phyloP scores from a whole-genome alignment of 192 early-diverging fungal species.

The Backusella parvicylindrica region DNA sequence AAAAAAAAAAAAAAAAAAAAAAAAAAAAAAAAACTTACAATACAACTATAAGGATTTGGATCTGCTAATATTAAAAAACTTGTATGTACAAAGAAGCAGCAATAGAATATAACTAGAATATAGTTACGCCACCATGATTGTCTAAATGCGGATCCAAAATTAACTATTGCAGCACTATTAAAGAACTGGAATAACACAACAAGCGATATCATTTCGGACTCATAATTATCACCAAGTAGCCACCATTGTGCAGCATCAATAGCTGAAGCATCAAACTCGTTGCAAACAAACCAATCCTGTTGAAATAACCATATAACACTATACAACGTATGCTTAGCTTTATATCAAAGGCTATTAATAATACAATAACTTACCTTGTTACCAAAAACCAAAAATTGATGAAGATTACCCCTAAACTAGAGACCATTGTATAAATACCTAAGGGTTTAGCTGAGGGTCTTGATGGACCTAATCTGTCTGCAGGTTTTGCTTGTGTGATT shows the following conservation, averaged over 20 bases:
- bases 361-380: conserved; percentile 17
- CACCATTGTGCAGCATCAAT: conserved; percentile 71
- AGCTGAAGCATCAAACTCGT: conserved; percentile 70
- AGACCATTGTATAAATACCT: conserved; percentile 66
- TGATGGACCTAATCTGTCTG: conserved; percentile 46
- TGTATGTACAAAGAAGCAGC: conserved; percentile 40
- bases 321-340: not conserved
- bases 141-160: conserved; percentile 68
- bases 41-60: conserved; percentile 52
- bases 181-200: conserved; percentile 69
- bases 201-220: conserved; percentile 61
- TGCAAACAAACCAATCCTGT: conserved; percentile 72
- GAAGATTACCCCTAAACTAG: conserved; percentile 63
- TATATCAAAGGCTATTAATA: not conserved
- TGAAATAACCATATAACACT: conserved; percentile 58
- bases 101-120: conserved; percentile 50
- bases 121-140: conserved; percentile 61
- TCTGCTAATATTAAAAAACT: conserved; percentile 51
- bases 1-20: not conserved
- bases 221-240: conserved; percentile 78
- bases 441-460: conserved; percentile 73
- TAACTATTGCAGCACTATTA: conserved; percentile 63
- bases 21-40: not conserved
- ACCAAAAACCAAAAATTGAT: conserved; percentile 69
- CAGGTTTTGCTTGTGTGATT: conserved; percentile 63